phyloP scores from a whole-genome alignment of 2,329 filamentous ascomycete genomes.

The Ampelomyces quisqualis region DNA sequence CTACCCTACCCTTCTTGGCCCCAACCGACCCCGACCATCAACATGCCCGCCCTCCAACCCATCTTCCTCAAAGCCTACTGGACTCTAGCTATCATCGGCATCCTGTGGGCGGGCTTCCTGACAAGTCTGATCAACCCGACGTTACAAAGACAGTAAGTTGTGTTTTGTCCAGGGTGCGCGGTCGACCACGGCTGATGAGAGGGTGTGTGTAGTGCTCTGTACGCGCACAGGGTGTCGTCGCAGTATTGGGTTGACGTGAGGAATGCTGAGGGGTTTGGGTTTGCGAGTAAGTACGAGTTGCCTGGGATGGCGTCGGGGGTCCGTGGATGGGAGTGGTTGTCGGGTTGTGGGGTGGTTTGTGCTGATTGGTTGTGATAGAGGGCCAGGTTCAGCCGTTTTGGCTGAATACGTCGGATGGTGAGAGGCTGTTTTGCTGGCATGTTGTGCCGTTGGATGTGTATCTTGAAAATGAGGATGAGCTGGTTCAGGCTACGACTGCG shows the following conservation, averaged over 20 bases:
- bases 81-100: constrained; percentile 54
- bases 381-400: constrained; percentile 89
- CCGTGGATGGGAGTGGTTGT: no score
- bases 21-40: no score
- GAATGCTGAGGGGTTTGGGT: constrained; percentile 79
- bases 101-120: constrained; percentile 68
- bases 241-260: constrained; percentile 71
- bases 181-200: constrained; percentile 1
- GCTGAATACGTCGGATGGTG: constrained; percentile 71
- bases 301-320: background rate
- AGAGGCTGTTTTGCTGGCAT: constrained; percentile 86
- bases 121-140: constrained; percentile 65
- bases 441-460: constrained; percentile 79
- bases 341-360: no score
- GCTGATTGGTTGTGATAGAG: constrained; percentile 50
- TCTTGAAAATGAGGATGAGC: constrained; percentile 64
- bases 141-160: constrained; percentile 75
- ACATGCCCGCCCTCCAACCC: constrained; percentile 32
- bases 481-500: constrained; percentile 42
- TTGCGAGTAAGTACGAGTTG: constrained; percentile 63
- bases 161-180: background rate
- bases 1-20: no score
- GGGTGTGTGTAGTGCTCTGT: constrained; percentile 64
- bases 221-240: constrained; percentile 77
- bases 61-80: constrained; percentile 43